phyloP scores from a whole-genome alignment of 768 basidiomycete genomes.

The Tricholoma matsutake region DNA sequence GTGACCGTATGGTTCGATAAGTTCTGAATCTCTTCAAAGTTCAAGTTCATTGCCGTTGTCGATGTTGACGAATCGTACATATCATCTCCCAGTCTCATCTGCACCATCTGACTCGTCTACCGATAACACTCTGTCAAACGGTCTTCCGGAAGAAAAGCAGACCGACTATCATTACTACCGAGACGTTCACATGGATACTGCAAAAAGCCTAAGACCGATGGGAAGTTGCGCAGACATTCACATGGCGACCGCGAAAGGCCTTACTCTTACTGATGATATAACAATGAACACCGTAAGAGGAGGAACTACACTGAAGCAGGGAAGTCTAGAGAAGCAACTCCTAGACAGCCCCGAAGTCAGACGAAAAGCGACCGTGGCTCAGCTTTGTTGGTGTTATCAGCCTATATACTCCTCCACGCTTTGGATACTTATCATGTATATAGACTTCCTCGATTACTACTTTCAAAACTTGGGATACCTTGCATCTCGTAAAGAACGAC shows the following conservation, averaged over 20 bases:
- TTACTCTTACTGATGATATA: constrained; percentile 51
- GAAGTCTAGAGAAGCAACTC: constrained; percentile 72
- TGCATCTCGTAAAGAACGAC: constrained; percentile 79
- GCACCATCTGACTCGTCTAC: not conserved
- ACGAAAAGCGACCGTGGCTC: constrained; percentile 95
- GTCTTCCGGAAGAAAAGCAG: constrained; percentile 23
- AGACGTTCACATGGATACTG: constrained; percentile 81
- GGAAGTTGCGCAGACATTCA: constrained; percentile 43
- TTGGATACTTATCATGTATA: constrained; percentile 2
- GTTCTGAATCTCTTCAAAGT: no score
- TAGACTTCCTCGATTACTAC: constrained; percentile 98
- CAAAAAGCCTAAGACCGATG: constrained; percentile 49
- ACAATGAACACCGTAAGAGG: constrained; percentile 65
- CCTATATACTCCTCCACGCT: constrained; percentile 6
- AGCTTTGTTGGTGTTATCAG: constrained; percentile 70
- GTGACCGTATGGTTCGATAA: not conserved
- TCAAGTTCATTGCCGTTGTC: not conserved
- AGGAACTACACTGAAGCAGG: constrained; percentile 52
- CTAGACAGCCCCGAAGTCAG: constrained; percentile 84
- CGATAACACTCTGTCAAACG: constrained; percentile 19
- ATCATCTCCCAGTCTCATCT: not conserved
- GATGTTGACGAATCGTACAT: constrained; percentile 7
- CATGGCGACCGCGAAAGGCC: constrained; percentile 76
- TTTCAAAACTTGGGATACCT: constrained; percentile 94
- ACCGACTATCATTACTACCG: constrained; percentile 28